Evolutionary conservation across 176 grass and related monocot genomes (phyloP).

Genomic region (Oryza meridionalis): DNA sequence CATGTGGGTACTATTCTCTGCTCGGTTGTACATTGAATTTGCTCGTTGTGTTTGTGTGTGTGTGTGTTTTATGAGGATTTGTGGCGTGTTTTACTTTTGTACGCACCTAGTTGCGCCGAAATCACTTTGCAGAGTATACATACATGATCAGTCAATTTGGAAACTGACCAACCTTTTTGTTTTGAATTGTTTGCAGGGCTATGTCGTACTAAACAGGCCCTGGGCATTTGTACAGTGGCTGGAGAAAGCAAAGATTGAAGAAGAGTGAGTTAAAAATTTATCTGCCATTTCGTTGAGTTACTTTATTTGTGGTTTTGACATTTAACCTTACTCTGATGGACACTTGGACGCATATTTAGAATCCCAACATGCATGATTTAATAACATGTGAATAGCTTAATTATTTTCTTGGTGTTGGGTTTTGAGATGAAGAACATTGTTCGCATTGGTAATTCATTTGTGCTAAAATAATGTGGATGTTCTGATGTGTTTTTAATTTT

Average conservation of each 20-base stretch:
- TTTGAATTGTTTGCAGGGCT: conserved; percentile 64
- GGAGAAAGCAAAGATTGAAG: conserved; percentile 78
- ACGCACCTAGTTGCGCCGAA: neutral
- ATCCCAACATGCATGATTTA: conserved; percentile 20
- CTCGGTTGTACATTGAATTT: neutral
- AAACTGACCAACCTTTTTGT: neutral
- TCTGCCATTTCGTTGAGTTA: neutral
- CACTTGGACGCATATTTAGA: neutral
- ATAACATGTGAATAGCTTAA: neutral
- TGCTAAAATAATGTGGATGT: conserved; percentile 8
- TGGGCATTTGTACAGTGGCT: conserved; percentile 99
- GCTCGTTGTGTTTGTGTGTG: neutral
- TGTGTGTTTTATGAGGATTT: neutral
- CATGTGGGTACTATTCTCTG: conserved; percentile 10
- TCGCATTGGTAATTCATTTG: neutral
- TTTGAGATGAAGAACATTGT: neutral
- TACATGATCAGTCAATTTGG: neutral
- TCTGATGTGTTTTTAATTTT: conserved; percentile 3
- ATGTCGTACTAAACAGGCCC: conserved; percentile 90
- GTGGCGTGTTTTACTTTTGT: neutral
- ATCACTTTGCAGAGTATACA: neutral
- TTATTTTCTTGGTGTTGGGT: neutral
- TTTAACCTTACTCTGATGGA: neutral
- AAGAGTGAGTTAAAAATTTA: conserved; percentile 66
- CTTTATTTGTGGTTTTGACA: neutral